phyloP scores from a whole-genome alignment of 257 asterid genomes.

The Solanum pennellii region DNA sequence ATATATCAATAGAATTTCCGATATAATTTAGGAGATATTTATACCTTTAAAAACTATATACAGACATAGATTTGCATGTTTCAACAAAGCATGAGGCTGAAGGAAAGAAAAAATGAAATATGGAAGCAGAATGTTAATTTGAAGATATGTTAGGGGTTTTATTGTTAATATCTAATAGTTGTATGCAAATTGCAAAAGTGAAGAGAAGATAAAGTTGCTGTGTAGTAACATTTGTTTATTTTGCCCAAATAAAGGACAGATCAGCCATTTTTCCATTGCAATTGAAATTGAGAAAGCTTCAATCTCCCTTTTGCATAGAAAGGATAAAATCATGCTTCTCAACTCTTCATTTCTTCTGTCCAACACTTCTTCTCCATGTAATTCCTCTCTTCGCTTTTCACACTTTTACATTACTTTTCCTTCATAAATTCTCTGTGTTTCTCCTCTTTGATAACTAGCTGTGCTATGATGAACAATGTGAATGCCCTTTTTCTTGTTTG shows the following conservation, averaged over 20 bases:
- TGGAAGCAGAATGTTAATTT: background rate
- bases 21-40: background rate
- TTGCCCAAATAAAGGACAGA: background rate
- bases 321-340: conserved; percentile 24
- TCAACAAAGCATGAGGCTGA: background rate
- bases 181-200: background rate
- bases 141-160: background rate
- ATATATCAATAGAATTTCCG: no score
- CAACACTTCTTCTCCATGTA: conserved; percentile 8
- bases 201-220: background rate
- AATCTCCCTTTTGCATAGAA: background rate
- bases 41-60: no score
- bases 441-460: background rate
- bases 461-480: background rate
- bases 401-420: background rate
- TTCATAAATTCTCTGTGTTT: background rate
- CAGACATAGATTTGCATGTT: background rate
- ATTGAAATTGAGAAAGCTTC: conserved; percentile 5
- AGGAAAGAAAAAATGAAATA: background rate
- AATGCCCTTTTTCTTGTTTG: background rate
- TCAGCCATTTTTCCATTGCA: background rate
- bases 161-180: background rate
- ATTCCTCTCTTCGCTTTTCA: conserved; percentile 6
- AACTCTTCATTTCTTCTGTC: conserved; percentile 7
- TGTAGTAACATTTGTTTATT: background rate